A percentile compares a stretch with the other conserved stretches of the same genome.
Evolutionary conservation across 2,329 filamentous ascomycete species (phyloP).

Genomic region (Aspergillus ruber): DNA sequence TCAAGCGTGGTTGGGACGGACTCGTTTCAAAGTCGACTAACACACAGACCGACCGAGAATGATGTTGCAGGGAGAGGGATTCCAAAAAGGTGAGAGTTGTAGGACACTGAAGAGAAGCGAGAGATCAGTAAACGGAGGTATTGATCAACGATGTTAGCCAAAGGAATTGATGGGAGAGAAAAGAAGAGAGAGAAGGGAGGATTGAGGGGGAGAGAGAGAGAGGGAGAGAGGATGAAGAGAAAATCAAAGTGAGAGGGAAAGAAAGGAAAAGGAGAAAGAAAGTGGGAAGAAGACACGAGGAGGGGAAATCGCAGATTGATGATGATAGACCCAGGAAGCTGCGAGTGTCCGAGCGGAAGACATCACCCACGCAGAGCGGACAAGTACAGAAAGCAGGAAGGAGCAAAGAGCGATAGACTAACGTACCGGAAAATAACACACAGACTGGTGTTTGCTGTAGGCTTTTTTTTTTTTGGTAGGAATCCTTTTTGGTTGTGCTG

Average conservation of each 20-base stretch:
- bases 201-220: constrained; percentile 3
- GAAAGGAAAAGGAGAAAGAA: constrained; percentile 2
- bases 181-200: constrained; percentile 2
- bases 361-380: constrained; percentile 9
- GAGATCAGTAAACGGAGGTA: constrained; percentile 10
- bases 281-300: constrained; percentile 7
- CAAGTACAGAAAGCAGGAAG: constrained; percentile 1
- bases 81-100: background rate
- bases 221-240: background rate
- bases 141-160: too few species aligned
- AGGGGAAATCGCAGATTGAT: constrained; percentile 1
- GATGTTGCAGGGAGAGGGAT: constrained; percentile 3
- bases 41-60: constrained; percentile 22
- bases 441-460: background rate
- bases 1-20: constrained; percentile 19
- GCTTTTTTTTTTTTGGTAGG: background rate
- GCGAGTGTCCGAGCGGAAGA: constrained; percentile 12
- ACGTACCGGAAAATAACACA: background rate
- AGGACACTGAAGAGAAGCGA: constrained; percentile 6
- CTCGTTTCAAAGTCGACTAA: constrained; percentile 7
- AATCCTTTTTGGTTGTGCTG: background rate
- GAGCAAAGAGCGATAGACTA: constrained; percentile 1
- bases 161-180: background rate
- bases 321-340: constrained; percentile 14
- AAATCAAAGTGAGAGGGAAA: constrained; percentile 1